These are phyloP conservation scores for Metarhizium anisopliae DNA, from an alignment of 2,329 filamentous ascomycete species.

Conservation along the genomic window DNA sequence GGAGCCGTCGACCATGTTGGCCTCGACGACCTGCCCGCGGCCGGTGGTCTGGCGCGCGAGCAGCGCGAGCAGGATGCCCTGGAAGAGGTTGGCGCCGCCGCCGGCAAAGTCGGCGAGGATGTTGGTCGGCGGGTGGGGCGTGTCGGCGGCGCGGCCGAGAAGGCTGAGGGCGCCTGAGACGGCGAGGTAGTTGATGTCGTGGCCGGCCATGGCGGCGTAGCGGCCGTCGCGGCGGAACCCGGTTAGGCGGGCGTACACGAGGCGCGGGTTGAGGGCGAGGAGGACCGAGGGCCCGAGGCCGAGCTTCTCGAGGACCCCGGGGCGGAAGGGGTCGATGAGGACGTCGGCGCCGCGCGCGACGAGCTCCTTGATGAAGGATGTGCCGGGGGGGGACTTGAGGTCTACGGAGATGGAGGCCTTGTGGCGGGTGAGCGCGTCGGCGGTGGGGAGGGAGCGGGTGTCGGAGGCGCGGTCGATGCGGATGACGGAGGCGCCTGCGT, in stretches of 20 bases:
- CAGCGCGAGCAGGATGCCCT: slow-evolving; percentile 75
- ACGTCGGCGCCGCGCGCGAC: slow-evolving; percentile 67
- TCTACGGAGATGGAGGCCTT: slow-evolving; percentile 76
- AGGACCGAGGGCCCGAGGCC: slow-evolving; percentile 67
- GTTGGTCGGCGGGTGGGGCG: slow-evolving; percentile 73
- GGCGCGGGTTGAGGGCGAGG: slow-evolving; percentile 56
- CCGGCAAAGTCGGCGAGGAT: slow-evolving; percentile 87
- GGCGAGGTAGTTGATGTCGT: slow-evolving; percentile 95
- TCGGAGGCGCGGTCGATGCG: slow-evolving; percentile 62
- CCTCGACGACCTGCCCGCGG: slow-evolving; percentile 80
- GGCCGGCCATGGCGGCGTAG: slow-evolving; percentile 82
- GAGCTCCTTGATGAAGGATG: slow-evolving; percentile 58
- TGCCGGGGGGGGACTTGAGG: slow-evolving; percentile 58
- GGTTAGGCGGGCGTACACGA: slow-evolving; percentile 80
- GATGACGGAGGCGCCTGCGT: slow-evolving; percentile 80
- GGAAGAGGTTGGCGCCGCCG: slow-evolving; percentile 72
- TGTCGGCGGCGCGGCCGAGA: slow-evolving; percentile 60
- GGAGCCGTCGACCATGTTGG: slow-evolving; percentile 92
- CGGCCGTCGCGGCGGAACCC: slow-evolving; percentile 82
- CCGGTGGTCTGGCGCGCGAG: slow-evolving; percentile 55
- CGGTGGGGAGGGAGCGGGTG: slow-evolving; percentile 30
- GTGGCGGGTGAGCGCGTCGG: slow-evolving; percentile 68
- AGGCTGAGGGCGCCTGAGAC: slow-evolving; percentile 72
- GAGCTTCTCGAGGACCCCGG: slow-evolving; percentile 79
- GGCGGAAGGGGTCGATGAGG: slow-evolving; percentile 87